Base-by-base conservation (phyloP, 495 filamentous ascomycete species). In the Neurospora tetrasperma region DNA sequence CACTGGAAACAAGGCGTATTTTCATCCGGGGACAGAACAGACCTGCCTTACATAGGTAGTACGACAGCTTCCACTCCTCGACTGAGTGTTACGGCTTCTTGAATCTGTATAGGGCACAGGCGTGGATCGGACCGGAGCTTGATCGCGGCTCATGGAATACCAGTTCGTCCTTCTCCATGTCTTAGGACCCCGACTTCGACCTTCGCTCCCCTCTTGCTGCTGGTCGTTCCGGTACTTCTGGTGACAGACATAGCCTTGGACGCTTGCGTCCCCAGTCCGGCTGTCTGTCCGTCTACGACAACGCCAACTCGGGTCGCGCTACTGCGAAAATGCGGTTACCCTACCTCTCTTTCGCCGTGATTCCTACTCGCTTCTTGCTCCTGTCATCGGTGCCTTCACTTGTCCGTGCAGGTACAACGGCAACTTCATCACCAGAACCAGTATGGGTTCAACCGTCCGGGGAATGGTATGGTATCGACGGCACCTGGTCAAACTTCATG, bases 401-500 rank as follows among this genome's bases (percentile, higher is more conserved):
- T 70, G 81, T 78, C 71, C 75, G 74, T 59, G 81, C 78, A 59
- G 76, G 73, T 69, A 38, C 40, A 14, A 14, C 72, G 70, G 73
- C 72, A 27, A 20, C 76, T 7, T 27, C 71, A 43, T 23, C 20
- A 41, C 68, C 72, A 3, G 71, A 46, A 27, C 81, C 82, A 39
- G 72, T 84, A 73, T 84, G 83, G 83, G 79, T 85, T 71, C 80
- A 83, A 59, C 81, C 83, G 14, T 84, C 83, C 38, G 72, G 74
- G 46, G 76, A 82, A 72, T 85, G 83, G 83, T 84, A 84, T 76
- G 85, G 85, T 6, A 80, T 84, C 71, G 85, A 87, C 73, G 85
- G 85, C 20, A 83, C 76, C 70, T 90, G 85, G 85, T 87, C 85
- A 31, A 83, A 82, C 66, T 82, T 90, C 70, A 80, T 82, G 12